A percentile compares a stretch with the other conserved stretches of the same genome.
Evolutionary conservation across 345 rosid genomes (phyloP).

Genomic region (Rhizophora apiculata): DNA sequence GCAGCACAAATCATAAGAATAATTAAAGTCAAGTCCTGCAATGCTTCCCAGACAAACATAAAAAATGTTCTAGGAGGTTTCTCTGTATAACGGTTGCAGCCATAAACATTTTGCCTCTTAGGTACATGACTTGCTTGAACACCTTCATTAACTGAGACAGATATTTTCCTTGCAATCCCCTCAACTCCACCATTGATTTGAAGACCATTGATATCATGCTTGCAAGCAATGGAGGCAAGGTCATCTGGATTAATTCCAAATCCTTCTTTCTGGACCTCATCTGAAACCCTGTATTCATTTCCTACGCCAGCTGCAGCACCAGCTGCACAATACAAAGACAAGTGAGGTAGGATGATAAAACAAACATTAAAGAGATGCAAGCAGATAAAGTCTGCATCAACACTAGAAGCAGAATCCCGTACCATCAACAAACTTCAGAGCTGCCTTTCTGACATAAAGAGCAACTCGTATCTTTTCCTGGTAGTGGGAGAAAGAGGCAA

Average conservation of each 20-base stretch:
- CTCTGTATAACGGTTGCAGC: conserved; percentile 64
- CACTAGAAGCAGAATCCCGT: conserved; percentile 21
- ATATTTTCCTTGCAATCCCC: conserved; percentile 56
- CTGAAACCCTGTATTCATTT: conserved; percentile 50
- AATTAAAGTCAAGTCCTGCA: conserved; percentile 79
- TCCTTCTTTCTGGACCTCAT: conserved; percentile 57
- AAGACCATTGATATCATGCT: conserved; percentile 55
- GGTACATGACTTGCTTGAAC: conserved; percentile 40
- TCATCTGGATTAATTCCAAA: conserved; percentile 69
- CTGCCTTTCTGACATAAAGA: conserved; percentile 87
- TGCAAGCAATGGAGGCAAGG: conserved; percentile 63
- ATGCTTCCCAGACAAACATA: conserved; percentile 90
- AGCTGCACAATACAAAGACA: conserved; percentile 42
- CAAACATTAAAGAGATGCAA: background rate
- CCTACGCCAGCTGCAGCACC: conserved; percentile 18
- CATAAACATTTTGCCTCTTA: conserved; percentile 65
- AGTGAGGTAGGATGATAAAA: background rate
- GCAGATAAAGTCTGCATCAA: background rate
- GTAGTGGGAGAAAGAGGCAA: conserved; percentile 19
- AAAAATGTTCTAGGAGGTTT: conserved; percentile 71
- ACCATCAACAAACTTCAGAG: conserved; percentile 90
- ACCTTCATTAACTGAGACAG: conserved; percentile 59
- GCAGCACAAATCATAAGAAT: conserved; percentile 84
- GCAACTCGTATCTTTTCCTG: conserved; percentile 96
- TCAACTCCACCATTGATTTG: conserved; percentile 52